Base-by-base conservation (phyloP, 306 rosid genomes). In the Castanea sativa region DNA sequence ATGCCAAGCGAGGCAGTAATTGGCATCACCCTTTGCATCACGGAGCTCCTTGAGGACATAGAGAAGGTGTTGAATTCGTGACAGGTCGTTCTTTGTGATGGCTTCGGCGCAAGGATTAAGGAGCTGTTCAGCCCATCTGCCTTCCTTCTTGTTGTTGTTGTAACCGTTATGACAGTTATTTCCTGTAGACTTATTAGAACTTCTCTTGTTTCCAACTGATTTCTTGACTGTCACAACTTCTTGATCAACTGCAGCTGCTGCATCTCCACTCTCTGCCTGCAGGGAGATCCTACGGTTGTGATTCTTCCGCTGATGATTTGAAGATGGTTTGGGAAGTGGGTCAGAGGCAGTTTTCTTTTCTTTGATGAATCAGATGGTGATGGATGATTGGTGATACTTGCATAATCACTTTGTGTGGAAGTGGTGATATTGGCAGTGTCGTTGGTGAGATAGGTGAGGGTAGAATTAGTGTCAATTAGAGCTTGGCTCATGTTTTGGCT, bases 61-160 rank as follows among this genome's bases (percentile, higher is more conserved):
- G 29, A 92, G 80, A 51, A 94, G 97, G 59, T 94, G 97, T 25
- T 92, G 97, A 70, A 92, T 97, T 18, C 97, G 91, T 19, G 84
- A 85, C 78, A 83, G 55, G 69, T 94, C 82, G 19, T 93, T 93
- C 5, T 72, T 69, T 0, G 85, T 70, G 69, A 94, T 84, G 64
- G 99, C 97, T 11, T 41, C 35, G 21, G 97, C 97, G 78, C 99
- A 92, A 38, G 99, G 99, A 60, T 89, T 94, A 6, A 92, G 91
- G 81, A 94, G 78, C 76, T 94, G 95, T 80, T 94, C 99, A 6
- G 98, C 98, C 99, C 99, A 94, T 78, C 97, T 92, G 29, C 99
- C 99, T 71, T 94, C 97, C 80, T 88, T 94, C 79, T 87, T 94
- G 81, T 78, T 85, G 64, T 84, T 91, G 59, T 77, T 90, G 83